Evolutionary conservation across 108 stramenopile species (phyloP).

Genomic region (Poteriospumella lacustris): DNA sequence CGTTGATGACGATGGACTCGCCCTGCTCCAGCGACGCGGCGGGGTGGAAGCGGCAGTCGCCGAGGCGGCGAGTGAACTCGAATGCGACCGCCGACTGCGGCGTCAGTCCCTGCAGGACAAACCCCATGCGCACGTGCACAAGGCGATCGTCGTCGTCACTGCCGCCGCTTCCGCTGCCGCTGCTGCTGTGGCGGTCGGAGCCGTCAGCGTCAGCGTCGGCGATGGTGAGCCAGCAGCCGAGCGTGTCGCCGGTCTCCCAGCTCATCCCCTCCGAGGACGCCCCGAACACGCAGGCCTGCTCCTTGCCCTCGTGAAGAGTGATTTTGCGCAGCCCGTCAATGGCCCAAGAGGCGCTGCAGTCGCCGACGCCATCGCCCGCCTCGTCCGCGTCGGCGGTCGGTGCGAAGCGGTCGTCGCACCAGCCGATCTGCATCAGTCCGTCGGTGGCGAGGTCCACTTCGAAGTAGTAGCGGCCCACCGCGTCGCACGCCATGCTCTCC

Average conservation of each 20-base stretch:
- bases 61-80: neutral
- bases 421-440: constrained; percentile 50
- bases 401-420: constrained; percentile 40
- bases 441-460: constrained; percentile 40
- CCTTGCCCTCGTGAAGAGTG: constrained; percentile 31
- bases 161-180: neutral
- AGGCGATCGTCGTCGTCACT: neutral
- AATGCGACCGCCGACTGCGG: constrained; percentile 30
- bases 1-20: constrained; percentile 10
- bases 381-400: neutral
- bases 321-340: constrained; percentile 39
- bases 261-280: neutral
- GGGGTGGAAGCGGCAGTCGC: constrained; percentile 33
- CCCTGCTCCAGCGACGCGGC: constrained; percentile 33
- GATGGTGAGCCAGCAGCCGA: constrained; percentile 38
- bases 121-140: constrained; percentile 16
- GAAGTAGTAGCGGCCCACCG: constrained; percentile 41
- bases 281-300: constrained; percentile 36
- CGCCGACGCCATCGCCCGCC: constrained; percentile 44
- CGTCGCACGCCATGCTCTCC: too few species aligned
- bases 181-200: neutral
- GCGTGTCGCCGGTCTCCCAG: constrained; percentile 44
- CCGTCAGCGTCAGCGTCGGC: too few species aligned
- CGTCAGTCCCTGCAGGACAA: constrained; percentile 33
- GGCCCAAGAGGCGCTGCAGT: constrained; percentile 38